Evolutionary conservation across 345 rosid species (phyloP).

Genomic region (Eucalyptus regnans): DNA sequence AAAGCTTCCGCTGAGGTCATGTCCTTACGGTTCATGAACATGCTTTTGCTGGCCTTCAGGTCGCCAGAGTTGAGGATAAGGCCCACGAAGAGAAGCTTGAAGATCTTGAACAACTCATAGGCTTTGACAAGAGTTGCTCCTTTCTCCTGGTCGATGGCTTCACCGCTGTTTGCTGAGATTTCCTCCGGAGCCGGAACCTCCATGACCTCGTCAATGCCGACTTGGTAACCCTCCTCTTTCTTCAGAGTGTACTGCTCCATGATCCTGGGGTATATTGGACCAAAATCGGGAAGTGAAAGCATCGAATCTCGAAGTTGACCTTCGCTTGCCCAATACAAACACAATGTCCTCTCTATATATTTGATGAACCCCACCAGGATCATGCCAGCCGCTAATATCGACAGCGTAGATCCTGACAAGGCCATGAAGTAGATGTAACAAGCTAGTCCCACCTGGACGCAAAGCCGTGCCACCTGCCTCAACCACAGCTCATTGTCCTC

Average conservation of each 20-base stretch:
- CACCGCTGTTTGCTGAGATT: rapidly evolving
- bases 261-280: conserved; percentile 9
- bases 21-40: not conserved
- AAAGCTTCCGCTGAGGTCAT: rapidly evolving
- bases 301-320: conserved; percentile 10
- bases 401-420: conserved; percentile 1
- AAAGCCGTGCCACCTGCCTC: conserved; percentile 3
- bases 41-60: not conserved
- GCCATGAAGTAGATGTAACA: conserved; percentile 19
- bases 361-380: conserved; percentile 25
- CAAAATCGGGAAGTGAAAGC: conserved; percentile 3
- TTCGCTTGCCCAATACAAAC: conserved; percentile 21
- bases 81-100: not conserved
- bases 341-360: conserved; percentile 25
- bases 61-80: not conserved
- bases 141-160: not conserved
- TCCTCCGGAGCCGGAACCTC: not conserved
- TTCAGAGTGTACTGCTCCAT: not conserved
- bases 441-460: not conserved
- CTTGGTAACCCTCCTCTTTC: not conserved
- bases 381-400: conserved; percentile 6
- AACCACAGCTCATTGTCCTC: conserved; percentile 25
- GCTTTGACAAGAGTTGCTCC: not conserved
- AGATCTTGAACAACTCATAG: not conserved
- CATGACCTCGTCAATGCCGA: not conserved